These are phyloP conservation scores for Piper betle DNA, from an alignment of 164 flowering plant genomes.

Conservation along the genomic window DNA sequence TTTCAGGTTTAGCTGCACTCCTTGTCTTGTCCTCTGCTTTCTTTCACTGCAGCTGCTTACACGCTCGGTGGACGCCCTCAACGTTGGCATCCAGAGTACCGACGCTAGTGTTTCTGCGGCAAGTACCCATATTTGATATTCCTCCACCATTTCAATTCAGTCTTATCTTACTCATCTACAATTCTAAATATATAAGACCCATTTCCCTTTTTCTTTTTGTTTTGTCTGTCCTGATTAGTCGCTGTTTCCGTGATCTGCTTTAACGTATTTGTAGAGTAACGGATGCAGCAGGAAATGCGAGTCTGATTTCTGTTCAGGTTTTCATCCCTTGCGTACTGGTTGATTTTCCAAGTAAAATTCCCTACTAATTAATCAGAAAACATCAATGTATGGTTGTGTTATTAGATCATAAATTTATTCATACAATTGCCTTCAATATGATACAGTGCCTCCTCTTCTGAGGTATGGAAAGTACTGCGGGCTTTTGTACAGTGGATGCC, in stretches of 20 bases:
- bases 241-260: no score
- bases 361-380: neutral
- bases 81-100: slow-evolving; percentile 32
- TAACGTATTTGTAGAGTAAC: slow-evolving; percentile 24
- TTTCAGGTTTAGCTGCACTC: no score
- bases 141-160: no score
- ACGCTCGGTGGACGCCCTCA: slow-evolving; percentile 26
- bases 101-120: slow-evolving; percentile 24
- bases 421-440: neutral
- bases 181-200: no score
- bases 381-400: no score
- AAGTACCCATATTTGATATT: neutral
- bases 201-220: neutral
- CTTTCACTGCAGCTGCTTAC: slow-evolving; percentile 9
- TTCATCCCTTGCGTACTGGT: no score
- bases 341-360: neutral
- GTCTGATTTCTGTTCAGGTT: slow-evolving; percentile 72
- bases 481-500: slow-evolving; percentile 80
- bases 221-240: no score
- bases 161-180: no score
- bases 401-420: neutral
- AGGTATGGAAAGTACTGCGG: slow-evolving; percentile 98
- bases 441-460: slow-evolving; percentile 71
- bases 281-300: slow-evolving; percentile 81
- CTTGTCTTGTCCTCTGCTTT: slow-evolving; percentile 6